These are phyloP conservation scores for Chrysanthemum lavandulifolium DNA, from an alignment of 129 eudicot genomes.

Conservation along the genomic window DNA sequence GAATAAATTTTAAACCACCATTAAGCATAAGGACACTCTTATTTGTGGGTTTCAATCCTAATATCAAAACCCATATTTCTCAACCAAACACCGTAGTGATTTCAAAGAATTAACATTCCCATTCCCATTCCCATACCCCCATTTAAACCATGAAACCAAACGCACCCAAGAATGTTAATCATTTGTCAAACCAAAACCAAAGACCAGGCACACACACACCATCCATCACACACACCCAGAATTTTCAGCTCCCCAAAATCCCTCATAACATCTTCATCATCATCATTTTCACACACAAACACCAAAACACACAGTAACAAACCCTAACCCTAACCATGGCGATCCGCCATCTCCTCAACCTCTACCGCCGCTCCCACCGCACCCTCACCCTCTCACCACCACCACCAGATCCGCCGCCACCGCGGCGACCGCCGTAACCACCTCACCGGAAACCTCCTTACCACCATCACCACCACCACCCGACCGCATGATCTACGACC, in stretches of 20 bases:
- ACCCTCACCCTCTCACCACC: slow-evolving; percentile 43
- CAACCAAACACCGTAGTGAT: too few relatives aligned
- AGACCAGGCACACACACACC: too few relatives aligned
- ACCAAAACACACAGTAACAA: background rate
- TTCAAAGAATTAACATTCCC: too few relatives aligned
- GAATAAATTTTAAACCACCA: too few relatives aligned
- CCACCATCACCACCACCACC: slow-evolving; percentile 56
- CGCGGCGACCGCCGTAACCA: slow-evolving; percentile 28
- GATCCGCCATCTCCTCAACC: slow-evolving; percentile 68
- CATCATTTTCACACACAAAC: slow-evolving; percentile 1
- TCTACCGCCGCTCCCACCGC: slow-evolving; percentile 53
- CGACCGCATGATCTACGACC: slow-evolving; percentile 73
- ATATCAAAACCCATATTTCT: too few relatives aligned
- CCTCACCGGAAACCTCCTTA: background rate
- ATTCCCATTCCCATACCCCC: too few relatives aligned
- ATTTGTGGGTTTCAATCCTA: too few relatives aligned
- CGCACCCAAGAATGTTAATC: too few relatives aligned
- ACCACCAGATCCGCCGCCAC: slow-evolving; percentile 34
- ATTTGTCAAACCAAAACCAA: too few relatives aligned
- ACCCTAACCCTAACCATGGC: slow-evolving; percentile 48
- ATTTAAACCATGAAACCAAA: too few relatives aligned
- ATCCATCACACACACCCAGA: background rate
- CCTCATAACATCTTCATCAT: background rate
- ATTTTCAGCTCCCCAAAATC: slow-evolving; percentile 11
- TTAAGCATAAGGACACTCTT: too few relatives aligned